A percentile compares a stretch with the other conserved stretches of the same genome.
phyloP scores from a whole-genome alignment of 192 early-diverging fungal genomes.

The Diversispora epigaea region DNA sequence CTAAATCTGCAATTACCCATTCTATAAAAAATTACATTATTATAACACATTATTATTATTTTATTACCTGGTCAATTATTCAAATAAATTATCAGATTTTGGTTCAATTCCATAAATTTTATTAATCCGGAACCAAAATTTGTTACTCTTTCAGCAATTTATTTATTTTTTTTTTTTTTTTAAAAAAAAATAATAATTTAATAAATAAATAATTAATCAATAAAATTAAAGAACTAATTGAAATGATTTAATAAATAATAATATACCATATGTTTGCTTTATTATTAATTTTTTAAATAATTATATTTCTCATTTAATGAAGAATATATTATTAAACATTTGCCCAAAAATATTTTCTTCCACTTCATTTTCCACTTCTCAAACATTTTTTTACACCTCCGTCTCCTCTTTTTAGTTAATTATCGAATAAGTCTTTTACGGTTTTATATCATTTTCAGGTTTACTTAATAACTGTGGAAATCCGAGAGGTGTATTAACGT shows the following conservation, averaged over 20 bases:
- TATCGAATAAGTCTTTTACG: slow-evolving; percentile 49
- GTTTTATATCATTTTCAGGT: slow-evolving; percentile 45
- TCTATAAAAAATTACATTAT: neutral
- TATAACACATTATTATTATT: neutral
- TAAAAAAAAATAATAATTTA: neutral
- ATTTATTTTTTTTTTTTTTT: too few species aligned
- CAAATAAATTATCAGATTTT: slow-evolving; percentile 33
- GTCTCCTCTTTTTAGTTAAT: slow-evolving; percentile 25
- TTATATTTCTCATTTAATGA: slow-evolving; percentile 3
- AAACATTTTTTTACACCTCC: slow-evolving; percentile 12
- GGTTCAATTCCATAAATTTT: slow-evolving; percentile 35
- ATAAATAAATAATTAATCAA: neutral
- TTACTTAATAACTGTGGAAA: slow-evolving; percentile 36
- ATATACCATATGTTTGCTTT: slow-evolving; percentile 46
- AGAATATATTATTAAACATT: neutral
- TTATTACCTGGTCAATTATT: slow-evolving; percentile 47
- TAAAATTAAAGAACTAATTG: neutral
- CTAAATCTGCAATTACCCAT: slow-evolving; percentile 31
- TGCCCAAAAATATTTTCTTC: slow-evolving; percentile 25
- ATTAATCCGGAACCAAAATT: slow-evolving; percentile 46
- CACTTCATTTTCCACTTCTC: neutral
- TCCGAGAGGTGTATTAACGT: slow-evolving; percentile 45
- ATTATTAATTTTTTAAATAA: neutral
- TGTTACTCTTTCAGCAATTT: slow-evolving; percentile 36
- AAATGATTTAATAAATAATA: neutral